Percentiles rank a stretch among this genome's conserved stretches.
phyloP scores from a whole-genome alignment of 805 yeast genomes.

The Yamadazyma olivae region DNA sequence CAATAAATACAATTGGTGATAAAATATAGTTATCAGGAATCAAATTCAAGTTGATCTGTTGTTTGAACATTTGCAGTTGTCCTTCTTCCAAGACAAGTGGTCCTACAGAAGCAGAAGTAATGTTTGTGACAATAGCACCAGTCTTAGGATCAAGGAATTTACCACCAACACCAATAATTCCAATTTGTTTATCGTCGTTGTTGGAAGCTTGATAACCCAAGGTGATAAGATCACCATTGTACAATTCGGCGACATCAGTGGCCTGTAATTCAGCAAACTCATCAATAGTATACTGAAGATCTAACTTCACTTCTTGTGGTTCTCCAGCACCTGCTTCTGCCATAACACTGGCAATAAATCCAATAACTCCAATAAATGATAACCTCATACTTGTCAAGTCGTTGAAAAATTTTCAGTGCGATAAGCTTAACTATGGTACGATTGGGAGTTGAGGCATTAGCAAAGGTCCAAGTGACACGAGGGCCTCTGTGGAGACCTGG shows the following conservation, averaged over 20 bases:
- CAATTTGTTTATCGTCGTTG: slow-evolving; percentile 51
- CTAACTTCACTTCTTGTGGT: slow-evolving; percentile 1
- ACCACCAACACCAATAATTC: slow-evolving; percentile 70
- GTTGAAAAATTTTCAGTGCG: slow-evolving; percentile 8
- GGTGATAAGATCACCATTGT: slow-evolving; percentile 51
- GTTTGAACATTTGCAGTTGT: slow-evolving; percentile 48
- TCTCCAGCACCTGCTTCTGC: slow-evolving; percentile 2
- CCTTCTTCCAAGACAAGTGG: slow-evolving; percentile 54
- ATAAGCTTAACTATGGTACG: too few species aligned
- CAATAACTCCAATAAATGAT: slow-evolving; percentile 11
- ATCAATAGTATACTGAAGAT: slow-evolving; percentile 41
- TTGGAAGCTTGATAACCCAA: slow-evolving; percentile 53
- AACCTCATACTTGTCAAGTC: slow-evolving; percentile 11
- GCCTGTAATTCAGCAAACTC: slow-evolving; percentile 40
- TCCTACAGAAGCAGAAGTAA: slow-evolving; percentile 63
- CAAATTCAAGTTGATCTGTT: slow-evolving; percentile 57
- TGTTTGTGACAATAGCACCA: slow-evolving; percentile 52
- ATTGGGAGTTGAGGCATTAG: too few species aligned
- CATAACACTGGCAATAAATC: slow-evolving; percentile 2
- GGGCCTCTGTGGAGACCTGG: too few species aligned
- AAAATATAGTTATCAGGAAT: slow-evolving; percentile 55
- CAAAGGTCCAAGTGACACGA: too few species aligned
- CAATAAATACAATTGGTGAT: slow-evolving; percentile 57
- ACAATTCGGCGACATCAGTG: slow-evolving; percentile 39
- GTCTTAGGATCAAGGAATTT: slow-evolving; percentile 52